These are phyloP conservation scores for Coemansia sp. DNA, from an alignment of 192 early-diverging fungal genomes.

Conservation along the genomic window DNA sequence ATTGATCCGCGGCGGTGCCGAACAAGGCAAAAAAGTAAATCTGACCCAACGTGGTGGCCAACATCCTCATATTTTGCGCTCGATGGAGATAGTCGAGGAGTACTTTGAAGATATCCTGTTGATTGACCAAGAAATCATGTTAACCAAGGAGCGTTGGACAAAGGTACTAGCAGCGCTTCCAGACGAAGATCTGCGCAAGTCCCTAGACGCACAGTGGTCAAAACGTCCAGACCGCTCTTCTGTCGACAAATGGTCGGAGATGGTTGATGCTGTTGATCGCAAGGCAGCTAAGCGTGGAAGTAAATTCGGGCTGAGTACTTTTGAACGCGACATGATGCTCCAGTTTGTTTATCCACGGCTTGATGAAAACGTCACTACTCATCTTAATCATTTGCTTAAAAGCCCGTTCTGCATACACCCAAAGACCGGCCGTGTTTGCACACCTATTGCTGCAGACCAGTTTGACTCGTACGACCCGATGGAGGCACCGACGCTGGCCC, in stretches of 20 bases:
- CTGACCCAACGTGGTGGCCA: slow-evolving; percentile 54
- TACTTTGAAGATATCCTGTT: slow-evolving; percentile 77
- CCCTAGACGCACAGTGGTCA: slow-evolving; percentile 43
- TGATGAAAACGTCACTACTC: slow-evolving; percentile 87
- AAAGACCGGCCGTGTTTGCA: slow-evolving; percentile 91
- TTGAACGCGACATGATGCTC: slow-evolving; percentile 77
- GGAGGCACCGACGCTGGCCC: slow-evolving; percentile 68
- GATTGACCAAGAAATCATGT: slow-evolving; percentile 71
- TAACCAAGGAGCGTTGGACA: slow-evolving; percentile 62
- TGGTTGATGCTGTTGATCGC: slow-evolving; percentile 44
- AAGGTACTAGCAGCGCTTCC: slow-evolving; percentile 78
- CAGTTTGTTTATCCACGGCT: slow-evolving; percentile 92
- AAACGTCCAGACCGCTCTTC: slow-evolving; percentile 40
- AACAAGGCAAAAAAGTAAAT: slow-evolving; percentile 71
- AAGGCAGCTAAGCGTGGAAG: slow-evolving; percentile 34
- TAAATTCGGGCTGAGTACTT: slow-evolving; percentile 34
- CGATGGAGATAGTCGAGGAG: slow-evolving; percentile 62
- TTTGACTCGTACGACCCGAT: slow-evolving; percentile 86
- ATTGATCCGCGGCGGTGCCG: slow-evolving; percentile 76
- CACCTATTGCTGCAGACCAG: slow-evolving; percentile 77
- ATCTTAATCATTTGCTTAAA: slow-evolving; percentile 94
- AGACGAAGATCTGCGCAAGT: slow-evolving; percentile 62
- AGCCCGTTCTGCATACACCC: slow-evolving; percentile 97
- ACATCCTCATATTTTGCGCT: slow-evolving; percentile 66
- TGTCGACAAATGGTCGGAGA: slow-evolving; percentile 50